Base-by-base conservation (phyloP, 805 yeast genomes). In the Yamadazyma akitaensis region DNA sequence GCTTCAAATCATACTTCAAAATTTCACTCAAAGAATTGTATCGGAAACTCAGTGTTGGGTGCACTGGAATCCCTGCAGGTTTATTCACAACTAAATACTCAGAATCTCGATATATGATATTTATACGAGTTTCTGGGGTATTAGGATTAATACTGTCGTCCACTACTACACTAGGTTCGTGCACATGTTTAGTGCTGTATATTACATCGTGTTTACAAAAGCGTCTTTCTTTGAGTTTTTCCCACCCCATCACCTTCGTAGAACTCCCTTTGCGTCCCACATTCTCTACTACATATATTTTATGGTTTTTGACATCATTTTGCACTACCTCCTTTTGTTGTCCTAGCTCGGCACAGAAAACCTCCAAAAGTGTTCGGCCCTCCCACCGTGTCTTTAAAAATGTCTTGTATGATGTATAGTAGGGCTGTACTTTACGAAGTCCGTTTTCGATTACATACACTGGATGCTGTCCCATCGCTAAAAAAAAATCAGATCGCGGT, bases 1-100 rank as follows among this genome's bases (percentile, higher is more conserved):
- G 18, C 1, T 42, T 36, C 16, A 62, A 47, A 9, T 70, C 73
- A 31, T 57, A 51, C 41, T 68, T 62, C 30, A 77, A 37, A 2
- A 76, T 67, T 54, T 74, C 79, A 9, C 69, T 63, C 17, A 79
- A 50, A 1, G 76, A 61, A 56, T 79, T 79, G 51, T 65, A 64
- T 30, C 58, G 49, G 52, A 71, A 76, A 34, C 63, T 70, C 7
- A 76, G 73, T 0, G 76, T 66, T 0, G 84, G 81, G 52, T 79
- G 84, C 0, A 80, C 76, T 1, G 83, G 81, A 2, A 77, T 60
- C 0, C 83, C 84, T 0, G 71, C 61, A 0, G 82, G 82, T 49
- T 79, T 79, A 51, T 75, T 63, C 2, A 77, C 70, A 21, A 79
- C 80, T 13, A 77, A 21, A 0, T 72, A 26, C 7, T 65, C 60